Conservation (phyloP, 2,329 filamentous ascomycete species). For the Sporothrix dimorphospora region DNA sequence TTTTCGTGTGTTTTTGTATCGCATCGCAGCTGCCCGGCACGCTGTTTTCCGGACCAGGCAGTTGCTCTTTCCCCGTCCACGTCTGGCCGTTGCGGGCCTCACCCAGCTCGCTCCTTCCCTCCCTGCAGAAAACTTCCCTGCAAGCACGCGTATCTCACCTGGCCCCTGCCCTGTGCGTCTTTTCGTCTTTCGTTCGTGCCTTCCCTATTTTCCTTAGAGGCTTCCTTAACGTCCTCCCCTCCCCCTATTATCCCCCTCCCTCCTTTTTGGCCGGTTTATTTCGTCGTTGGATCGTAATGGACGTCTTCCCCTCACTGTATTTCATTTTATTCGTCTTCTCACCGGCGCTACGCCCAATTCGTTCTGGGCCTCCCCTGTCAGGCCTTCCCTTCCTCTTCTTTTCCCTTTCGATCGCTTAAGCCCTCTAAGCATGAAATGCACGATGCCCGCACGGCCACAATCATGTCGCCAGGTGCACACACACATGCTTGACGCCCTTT, state of each 20-base stretch:
- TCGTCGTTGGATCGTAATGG: not conserved
- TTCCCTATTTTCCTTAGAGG: slow-evolving; percentile 10
- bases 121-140: slow-evolving; percentile 5
- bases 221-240: not conserved
- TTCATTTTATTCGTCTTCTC: not conserved
- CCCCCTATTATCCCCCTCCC: slow-evolving; percentile 19
- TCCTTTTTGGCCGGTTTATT: slow-evolving; percentile 16
- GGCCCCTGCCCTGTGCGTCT: slow-evolving; percentile 13
- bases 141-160: slow-evolving; percentile 15
- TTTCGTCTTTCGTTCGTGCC: slow-evolving; percentile 7
- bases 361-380: slow-evolving; percentile 2
- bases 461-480: not conserved
- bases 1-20: not conserved
- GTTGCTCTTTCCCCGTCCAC: not conserved
- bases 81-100: slow-evolving; percentile 19
- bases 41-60: not conserved
- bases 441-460: slow-evolving; percentile 26
- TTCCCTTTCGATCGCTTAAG: slow-evolving; percentile 18
- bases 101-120: slow-evolving; percentile 10
- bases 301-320: slow-evolving; percentile 17
- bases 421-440: slow-evolving; percentile 21
- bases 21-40: not conserved
- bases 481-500: not conserved
- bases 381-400: slow-evolving; percentile 22
- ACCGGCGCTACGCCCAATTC: slow-evolving; percentile 18